Percentiles rank a stretch among this genome's conserved stretches.
Evolutionary conservation across 805 yeast genomes (phyloP).

Genomic region (Wickerhamomyces canadensis): DNA sequence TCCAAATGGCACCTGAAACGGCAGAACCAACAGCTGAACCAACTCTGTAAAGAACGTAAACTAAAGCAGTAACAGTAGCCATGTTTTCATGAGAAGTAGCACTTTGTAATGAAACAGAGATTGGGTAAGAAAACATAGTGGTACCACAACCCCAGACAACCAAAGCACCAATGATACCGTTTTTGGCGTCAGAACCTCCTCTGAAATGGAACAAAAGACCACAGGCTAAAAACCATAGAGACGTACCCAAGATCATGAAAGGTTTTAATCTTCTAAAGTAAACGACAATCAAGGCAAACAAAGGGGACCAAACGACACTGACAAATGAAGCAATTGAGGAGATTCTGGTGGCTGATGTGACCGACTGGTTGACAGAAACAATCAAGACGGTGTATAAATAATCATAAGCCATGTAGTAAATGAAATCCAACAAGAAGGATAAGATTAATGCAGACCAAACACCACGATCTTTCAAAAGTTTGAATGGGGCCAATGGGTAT

Average conservation of each 20-base stretch:
- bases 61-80: slow-evolving; percentile 59
- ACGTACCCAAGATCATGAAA: slow-evolving; percentile 54
- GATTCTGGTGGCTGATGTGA: slow-evolving; percentile 60
- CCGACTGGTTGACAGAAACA: slow-evolving; percentile 56
- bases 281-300: slow-evolving; percentile 49
- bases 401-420: slow-evolving; percentile 66
- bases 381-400: slow-evolving; percentile 61
- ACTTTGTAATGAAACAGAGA: slow-evolving; percentile 58
- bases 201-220: slow-evolving; percentile 56
- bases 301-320: slow-evolving; percentile 50
- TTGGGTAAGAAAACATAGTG: slow-evolving; percentile 62
- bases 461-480: slow-evolving; percentile 59
- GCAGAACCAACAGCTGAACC: slow-evolving; percentile 64
- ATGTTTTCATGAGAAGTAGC: slow-evolving; percentile 60
- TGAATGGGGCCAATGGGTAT: slow-evolving; percentile 59
- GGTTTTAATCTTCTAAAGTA: slow-evolving; percentile 45
- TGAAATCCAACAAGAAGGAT: slow-evolving; percentile 52
- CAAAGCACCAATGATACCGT: slow-evolving; percentile 63
- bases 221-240: slow-evolving; percentile 53
- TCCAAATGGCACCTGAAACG: slow-evolving; percentile 70
- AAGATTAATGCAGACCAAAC: slow-evolving; percentile 66
- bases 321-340: slow-evolving; percentile 55
- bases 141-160: slow-evolving; percentile 66
- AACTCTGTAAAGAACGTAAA: slow-evolving; percentile 50
- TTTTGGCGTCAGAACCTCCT: slow-evolving; percentile 41